Base-by-base conservation (phyloP, 2,329 filamentous ascomycete genomes). In the Verticillium zaregamsianum region DNA sequence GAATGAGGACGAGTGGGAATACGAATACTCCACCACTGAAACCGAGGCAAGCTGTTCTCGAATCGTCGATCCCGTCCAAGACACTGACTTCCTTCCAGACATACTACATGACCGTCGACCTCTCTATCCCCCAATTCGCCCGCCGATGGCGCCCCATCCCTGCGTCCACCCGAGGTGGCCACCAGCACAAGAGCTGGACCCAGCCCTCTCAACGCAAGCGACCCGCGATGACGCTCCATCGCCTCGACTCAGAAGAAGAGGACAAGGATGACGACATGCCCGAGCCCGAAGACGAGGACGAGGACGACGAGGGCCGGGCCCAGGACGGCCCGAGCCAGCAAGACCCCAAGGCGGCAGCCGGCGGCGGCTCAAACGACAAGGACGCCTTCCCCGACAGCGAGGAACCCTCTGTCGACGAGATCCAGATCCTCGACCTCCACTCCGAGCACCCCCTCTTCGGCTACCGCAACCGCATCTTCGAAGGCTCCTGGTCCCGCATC, bases 361-460 rank as follows among this genome's bases (percentile, higher is more conserved):
- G 68, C 8, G 67, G 64, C 20, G 72, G 72, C 12, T 65, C 69
- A 40, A 66, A 74, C 20, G 68, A 73, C 49, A 58, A 63, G 40
- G 35, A 23, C 28, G 61, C 54, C 14, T 59, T 40, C 8, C 58
- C 65, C 37, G 59, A 66, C 45, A 52, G 60, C 39, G 66, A 69
- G 58, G 49, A 59, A 28, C 58, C 61, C 17, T 57, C 49, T 35
- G 63, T 64, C 7, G 71, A 77, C 33, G 76, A 84, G 45, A 84
- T 97, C 6, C 92, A 97, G 70, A 88, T 97, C 58, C 80, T 95
- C n/a, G 92, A 92, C 32, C 81, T 97, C 3, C 90, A 96, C 73
- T 89, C 89, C 1, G 70, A 77, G 2, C 89, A 90, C 57, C 94
- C 94, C 0, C 79, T 97, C 32, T 82, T 97, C 63, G 90, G 90